These are phyloP conservation scores for Pittosporum tobira DNA, from an alignment of 129 eudicot species.

Conservation along the genomic window DNA sequence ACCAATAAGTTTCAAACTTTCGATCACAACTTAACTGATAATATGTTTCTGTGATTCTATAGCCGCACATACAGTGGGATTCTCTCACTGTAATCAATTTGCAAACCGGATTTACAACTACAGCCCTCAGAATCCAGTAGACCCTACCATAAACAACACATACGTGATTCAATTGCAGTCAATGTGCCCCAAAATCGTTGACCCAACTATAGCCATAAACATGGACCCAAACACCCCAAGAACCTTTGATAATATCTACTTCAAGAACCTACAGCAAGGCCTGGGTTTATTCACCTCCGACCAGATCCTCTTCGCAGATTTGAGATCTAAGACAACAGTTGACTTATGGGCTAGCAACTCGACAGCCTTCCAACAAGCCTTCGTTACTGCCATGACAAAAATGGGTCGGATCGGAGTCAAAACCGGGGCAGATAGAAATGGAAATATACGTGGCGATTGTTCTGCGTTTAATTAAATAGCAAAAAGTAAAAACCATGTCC, in stretches of 20 bases:
- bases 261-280: slow-evolving; percentile 50
- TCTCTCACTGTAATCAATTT: slow-evolving; percentile 74
- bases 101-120: slow-evolving; percentile 67
- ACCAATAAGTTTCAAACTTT: too few relatives aligned
- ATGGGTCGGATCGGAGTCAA: slow-evolving; percentile 85
- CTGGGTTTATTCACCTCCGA: slow-evolving; percentile 84
- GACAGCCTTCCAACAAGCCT: slow-evolving; percentile 45
- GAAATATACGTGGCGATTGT: slow-evolving; percentile 76
- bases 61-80: slow-evolving; percentile 84
- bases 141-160: slow-evolving; percentile 57
- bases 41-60: slow-evolving; percentile 1
- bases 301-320: slow-evolving; percentile 65
- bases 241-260: slow-evolving; percentile 67
- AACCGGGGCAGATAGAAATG: slow-evolving; percentile 59
- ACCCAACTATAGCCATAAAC: slow-evolving; percentile 59
- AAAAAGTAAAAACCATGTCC: background rate
- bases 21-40: background rate
- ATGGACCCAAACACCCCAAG: slow-evolving; percentile 81
- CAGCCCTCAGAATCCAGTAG: slow-evolving; percentile 41
- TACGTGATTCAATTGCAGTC: slow-evolving; percentile 56
- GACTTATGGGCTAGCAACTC: slow-evolving; percentile 42
- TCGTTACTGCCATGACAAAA: slow-evolving; percentile 57
- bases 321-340: slow-evolving; percentile 55
- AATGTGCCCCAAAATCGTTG: slow-evolving; percentile 63
- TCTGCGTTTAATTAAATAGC: slow-evolving; percentile 38